These are phyloP conservation scores for Silene conica DNA, from an alignment of 148 eudicot genomes.

Conservation along the genomic window DNA sequence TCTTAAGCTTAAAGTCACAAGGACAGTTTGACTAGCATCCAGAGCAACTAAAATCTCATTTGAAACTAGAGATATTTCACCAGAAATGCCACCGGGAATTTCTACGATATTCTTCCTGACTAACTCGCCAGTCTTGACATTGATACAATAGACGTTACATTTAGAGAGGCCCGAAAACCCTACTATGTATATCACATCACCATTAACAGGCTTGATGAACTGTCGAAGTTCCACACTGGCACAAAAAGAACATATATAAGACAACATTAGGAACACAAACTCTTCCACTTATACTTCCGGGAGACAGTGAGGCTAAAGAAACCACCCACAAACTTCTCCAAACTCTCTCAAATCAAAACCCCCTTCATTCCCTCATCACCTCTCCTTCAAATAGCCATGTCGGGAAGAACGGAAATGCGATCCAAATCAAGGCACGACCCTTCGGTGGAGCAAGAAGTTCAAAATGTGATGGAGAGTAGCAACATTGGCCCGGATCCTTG, in stretches of 20 bases:
- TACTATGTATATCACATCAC: slow-evolving; percentile 55
- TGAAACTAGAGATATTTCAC: slow-evolving; percentile 56
- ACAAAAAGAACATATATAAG: slow-evolving; percentile 22
- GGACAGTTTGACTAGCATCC: slow-evolving; percentile 55
- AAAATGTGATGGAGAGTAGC: too few relatives aligned
- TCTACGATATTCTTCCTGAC: slow-evolving; percentile 46
- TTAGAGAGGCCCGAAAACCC: slow-evolving; percentile 56
- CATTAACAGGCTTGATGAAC: slow-evolving; percentile 58
- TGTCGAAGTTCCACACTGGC: slow-evolving; percentile 70
- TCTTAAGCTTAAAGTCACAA: slow-evolving; percentile 46
- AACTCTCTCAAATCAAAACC: too few relatives aligned
- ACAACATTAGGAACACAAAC: neutral
- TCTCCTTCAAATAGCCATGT: too few relatives aligned
- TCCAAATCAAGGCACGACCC: too few relatives aligned
- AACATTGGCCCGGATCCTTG: too few relatives aligned
- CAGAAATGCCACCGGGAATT: slow-evolving; percentile 61
- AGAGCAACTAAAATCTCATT: slow-evolving; percentile 57
- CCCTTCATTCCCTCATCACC: too few relatives aligned
- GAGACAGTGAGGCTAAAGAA: neutral
- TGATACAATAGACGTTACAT: slow-evolving; percentile 49
- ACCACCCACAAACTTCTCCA: too few relatives aligned
- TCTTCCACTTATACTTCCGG: neutral
- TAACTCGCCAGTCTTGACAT: slow-evolving; percentile 66
- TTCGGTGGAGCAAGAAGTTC: too few relatives aligned
- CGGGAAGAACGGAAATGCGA: too few relatives aligned